A percentile compares a stretch with the other conserved stretches of the same genome.
These are phyloP conservation scores for Plasmodium berghei DNA, from an alignment of 169 alveolate genomes.

Conservation along the genomic window DNA sequence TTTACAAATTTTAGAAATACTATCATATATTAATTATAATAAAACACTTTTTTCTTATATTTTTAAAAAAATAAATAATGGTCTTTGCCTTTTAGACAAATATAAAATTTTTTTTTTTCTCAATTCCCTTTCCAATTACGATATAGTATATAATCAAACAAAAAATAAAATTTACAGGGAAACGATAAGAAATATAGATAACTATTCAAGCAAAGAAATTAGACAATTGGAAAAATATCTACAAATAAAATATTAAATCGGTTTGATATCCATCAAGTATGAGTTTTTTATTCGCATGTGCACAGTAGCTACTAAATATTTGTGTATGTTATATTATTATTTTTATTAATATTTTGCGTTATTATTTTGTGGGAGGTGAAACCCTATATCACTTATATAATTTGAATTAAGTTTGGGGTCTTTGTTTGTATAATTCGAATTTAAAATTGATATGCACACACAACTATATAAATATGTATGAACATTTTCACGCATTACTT, in stretches of 20 bases:
- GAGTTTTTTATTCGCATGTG: too few species aligned
- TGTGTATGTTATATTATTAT: too few species aligned
- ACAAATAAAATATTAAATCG: conserved; percentile 9
- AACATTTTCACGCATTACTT: background rate
- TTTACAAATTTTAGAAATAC: conserved; percentile 60
- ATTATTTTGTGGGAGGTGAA: too few species aligned
- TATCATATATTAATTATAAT: conserved; percentile 67
- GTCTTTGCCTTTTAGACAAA: conserved; percentile 54
- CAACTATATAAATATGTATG: background rate
- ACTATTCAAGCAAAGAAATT: conserved; percentile 39
- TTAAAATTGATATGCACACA: background rate
- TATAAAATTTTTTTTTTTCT: conserved; percentile 51
- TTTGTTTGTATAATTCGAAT: too few species aligned
- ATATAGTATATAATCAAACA: conserved; percentile 26
- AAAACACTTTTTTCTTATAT: conserved; percentile 62
- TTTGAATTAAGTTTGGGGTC: too few species aligned
- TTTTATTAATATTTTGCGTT: too few species aligned
- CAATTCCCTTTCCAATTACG: conserved; percentile 60
- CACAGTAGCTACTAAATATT: too few species aligned
- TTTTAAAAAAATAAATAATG: conserved; percentile 41
- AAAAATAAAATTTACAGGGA: conserved; percentile 26
- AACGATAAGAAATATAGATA: conserved; percentile 15
- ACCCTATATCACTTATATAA: too few species aligned
- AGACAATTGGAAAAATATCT: conserved; percentile 35
- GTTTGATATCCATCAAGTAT: background rate